phyloP scores from a whole-genome alignment of 2,329 filamentous ascomycete species.

The Diaporthe australafricana region DNA sequence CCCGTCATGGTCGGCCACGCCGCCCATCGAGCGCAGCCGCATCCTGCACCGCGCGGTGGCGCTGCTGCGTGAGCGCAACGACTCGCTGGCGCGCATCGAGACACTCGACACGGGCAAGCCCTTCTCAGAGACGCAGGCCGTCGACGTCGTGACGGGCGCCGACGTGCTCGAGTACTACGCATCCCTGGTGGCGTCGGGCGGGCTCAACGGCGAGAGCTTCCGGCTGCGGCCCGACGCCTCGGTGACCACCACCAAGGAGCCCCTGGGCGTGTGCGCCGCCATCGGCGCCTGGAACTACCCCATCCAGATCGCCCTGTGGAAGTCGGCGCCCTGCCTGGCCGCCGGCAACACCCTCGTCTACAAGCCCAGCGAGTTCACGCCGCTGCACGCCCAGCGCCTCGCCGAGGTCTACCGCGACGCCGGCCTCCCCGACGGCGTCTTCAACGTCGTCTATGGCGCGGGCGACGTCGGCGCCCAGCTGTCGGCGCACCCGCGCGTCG shows the following conservation, averaged over 20 bases:
- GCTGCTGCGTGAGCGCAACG: slow-evolving; percentile 80
- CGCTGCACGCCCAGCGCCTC: slow-evolving; percentile 81
- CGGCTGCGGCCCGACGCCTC: slow-evolving; percentile 80
- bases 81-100: slow-evolving; percentile 82
- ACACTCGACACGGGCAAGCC: slow-evolving; percentile 90
- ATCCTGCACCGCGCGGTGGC: slow-evolving; percentile 82
- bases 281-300: slow-evolving; percentile 96
- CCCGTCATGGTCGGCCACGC: slow-evolving; percentile 79
- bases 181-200: slow-evolving; percentile 80
- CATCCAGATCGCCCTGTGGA: slow-evolving; percentile 91
- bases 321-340: slow-evolving; percentile 85
- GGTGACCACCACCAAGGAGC: slow-evolving; percentile 85
- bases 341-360: slow-evolving; percentile 93
- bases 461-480: slow-evolving; percentile 82
- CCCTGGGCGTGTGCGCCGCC: slow-evolving; percentile 85
- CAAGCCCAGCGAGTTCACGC: slow-evolving; percentile 89
- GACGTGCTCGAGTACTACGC: slow-evolving; percentile 91
- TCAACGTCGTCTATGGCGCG: slow-evolving; percentile 87
- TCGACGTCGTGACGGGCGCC: slow-evolving; percentile 85
- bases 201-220: slow-evolving; percentile 83
- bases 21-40: slow-evolving; percentile 78
- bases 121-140: slow-evolving; percentile 84
- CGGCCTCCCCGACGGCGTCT: slow-evolving; percentile 83
- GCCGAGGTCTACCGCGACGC: slow-evolving; percentile 83
- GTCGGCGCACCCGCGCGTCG: slow-evolving; percentile 77